Conservation (phyloP, 179 eudicot species). For the Beta lomatogona region DNA sequence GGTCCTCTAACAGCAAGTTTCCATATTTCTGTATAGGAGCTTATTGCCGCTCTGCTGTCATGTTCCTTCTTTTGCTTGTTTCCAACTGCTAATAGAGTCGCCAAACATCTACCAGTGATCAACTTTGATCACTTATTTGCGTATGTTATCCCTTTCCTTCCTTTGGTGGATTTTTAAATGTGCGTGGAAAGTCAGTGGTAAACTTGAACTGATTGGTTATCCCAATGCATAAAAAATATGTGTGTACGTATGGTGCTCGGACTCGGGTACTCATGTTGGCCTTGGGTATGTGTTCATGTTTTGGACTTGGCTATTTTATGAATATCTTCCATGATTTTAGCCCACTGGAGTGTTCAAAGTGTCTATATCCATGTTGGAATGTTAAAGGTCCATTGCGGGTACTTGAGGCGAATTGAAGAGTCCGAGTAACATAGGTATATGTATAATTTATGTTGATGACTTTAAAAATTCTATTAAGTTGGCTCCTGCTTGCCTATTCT, state of each 20-base stretch:
- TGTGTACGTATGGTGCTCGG: neutral
- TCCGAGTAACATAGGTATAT: too few species aligned
- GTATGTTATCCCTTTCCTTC: slow-evolving; percentile 52
- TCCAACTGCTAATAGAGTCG: slow-evolving; percentile 64
- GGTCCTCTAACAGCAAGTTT: slow-evolving; percentile 12
- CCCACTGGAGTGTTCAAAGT: too few species aligned
- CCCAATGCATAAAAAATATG: neutral
- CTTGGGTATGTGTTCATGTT: too few species aligned
- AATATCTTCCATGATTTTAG: too few species aligned
- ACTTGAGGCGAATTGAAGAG: too few species aligned
- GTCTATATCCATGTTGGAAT: too few species aligned
- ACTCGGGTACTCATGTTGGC: too few species aligned
- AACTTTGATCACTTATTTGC: slow-evolving; percentile 90
- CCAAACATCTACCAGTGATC: slow-evolving; percentile 76
- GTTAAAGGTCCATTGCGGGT: too few species aligned
- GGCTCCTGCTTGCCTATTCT: neutral
- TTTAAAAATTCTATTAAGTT: neutral
- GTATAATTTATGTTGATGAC: neutral
- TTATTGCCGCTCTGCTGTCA: slow-evolving; percentile 83
- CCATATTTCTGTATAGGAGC: slow-evolving; percentile 56
- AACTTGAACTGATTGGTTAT: neutral
- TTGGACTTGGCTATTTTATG: too few species aligned
- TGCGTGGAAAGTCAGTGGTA: neutral
- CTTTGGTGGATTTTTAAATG: neutral
- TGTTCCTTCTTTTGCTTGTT: slow-evolving; percentile 95